Percentiles rank a stretch among this genome's conserved stretches.
Conservation (phyloP, 1,284 basidiomycete species). For the Naganishia albida region DNA sequence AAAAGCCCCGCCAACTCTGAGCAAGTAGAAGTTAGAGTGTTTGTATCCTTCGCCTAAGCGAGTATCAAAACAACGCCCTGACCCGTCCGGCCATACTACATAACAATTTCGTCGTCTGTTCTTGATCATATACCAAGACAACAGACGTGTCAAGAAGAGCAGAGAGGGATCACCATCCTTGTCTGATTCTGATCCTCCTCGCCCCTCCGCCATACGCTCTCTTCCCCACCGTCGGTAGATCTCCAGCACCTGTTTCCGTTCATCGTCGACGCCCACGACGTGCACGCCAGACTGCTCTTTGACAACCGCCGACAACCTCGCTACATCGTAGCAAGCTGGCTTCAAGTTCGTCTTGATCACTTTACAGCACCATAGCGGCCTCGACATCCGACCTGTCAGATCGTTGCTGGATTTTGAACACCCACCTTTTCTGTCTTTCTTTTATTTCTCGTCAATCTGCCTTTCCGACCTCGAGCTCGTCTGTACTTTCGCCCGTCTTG, state of each 20-base stretch:
- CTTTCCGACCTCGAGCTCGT: slow-evolving; percentile 6
- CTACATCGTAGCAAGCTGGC: slow-evolving; percentile 22
- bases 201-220: not conserved
- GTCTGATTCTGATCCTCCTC: slow-evolving; percentile 23
- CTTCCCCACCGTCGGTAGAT: slow-evolving; percentile 5
- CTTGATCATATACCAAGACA: slow-evolving; percentile 12
- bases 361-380: slow-evolving; percentile 28
- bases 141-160: slow-evolving; percentile 18
- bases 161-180: slow-evolving; percentile 18
- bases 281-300: not conserved
- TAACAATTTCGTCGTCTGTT: slow-evolving; percentile 1
- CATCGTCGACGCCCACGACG: slow-evolving; percentile 25
- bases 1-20: not conserved
- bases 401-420: slow-evolving; percentile 29
- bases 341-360: slow-evolving; percentile 15
- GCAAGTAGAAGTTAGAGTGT: slow-evolving; percentile 25
- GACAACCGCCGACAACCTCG: not conserved
- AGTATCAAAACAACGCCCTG: slow-evolving; percentile 28
- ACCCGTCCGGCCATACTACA: slow-evolving; percentile 15
- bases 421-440: slow-evolving; percentile 17
- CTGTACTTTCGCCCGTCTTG: not conserved
- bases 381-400: slow-evolving; percentile 30
- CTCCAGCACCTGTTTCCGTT: slow-evolving; percentile 5
- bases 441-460: slow-evolving; percentile 12
- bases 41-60: slow-evolving; percentile 26